Evolutionary conservation across 805 yeast species (phyloP).

Genomic region (Wickerhamiella slavikovae): DNA sequence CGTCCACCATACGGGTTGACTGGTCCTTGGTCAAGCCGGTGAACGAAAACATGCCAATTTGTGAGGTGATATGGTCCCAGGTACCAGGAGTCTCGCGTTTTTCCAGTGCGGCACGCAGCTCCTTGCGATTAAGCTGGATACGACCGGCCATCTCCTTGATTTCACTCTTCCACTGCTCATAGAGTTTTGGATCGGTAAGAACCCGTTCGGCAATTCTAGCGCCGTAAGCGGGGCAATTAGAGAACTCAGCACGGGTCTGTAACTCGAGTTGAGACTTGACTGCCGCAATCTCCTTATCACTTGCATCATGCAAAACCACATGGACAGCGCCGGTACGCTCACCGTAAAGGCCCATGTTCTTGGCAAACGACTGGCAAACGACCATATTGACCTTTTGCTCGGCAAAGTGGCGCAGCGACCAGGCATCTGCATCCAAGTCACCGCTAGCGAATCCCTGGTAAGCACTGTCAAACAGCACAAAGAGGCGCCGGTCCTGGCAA

Average conservation of each 20-base stretch:
- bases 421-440: slow-evolving; percentile 51
- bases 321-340: slow-evolving; percentile 82
- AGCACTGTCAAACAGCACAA: slow-evolving; percentile 82
- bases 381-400: slow-evolving; percentile 21
- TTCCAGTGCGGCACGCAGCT: slow-evolving; percentile 42
- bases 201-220: slow-evolving; percentile 71
- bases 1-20: slow-evolving; percentile 44
- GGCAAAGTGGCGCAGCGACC: slow-evolving; percentile 27
- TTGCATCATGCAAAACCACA: slow-evolving; percentile 27
- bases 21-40: slow-evolving; percentile 62
- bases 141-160: slow-evolving; percentile 63
- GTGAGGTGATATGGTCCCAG: slow-evolving; percentile 77
- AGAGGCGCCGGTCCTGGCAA: slow-evolving; percentile 33
- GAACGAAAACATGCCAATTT: slow-evolving; percentile 92
- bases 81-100: slow-evolving; percentile 32
- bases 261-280: slow-evolving; percentile 67
- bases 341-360: slow-evolving; percentile 88
- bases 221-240: slow-evolving; percentile 91
- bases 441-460: slow-evolving; percentile 93
- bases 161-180: slow-evolving; percentile 60
- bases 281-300: slow-evolving; percentile 20
- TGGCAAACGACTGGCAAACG: slow-evolving; percentile 83
- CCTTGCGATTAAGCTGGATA: slow-evolving; percentile 47
- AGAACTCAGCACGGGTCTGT: slow-evolving; percentile 67
- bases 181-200: slow-evolving; percentile 36